Base-by-base conservation (phyloP, 2,329 filamentous ascomycete genomes). In the Penicillium olsonii region DNA sequence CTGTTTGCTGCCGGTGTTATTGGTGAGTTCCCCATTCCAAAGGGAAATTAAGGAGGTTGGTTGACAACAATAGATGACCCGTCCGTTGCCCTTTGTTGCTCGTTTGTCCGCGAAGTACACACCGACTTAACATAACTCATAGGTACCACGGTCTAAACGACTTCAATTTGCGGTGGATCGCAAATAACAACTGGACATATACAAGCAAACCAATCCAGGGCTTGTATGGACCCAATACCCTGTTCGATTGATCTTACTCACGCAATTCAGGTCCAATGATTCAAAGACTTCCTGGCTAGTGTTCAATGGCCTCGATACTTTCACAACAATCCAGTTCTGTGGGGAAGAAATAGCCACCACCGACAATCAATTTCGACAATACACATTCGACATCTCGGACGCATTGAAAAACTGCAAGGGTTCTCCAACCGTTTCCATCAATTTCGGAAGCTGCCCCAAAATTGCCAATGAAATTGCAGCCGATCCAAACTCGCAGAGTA, bases 291-390 rank as follows among this genome's bases (percentile, higher is more conserved):
- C 77, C 3, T 84, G 77, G 72, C 73, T 85, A 1, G 69, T 84
- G 0, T 85, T 85, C 67, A 77, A 85, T 48, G 83, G 83, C 6
- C 70, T 85, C 2, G 83, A 86, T 54, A 85, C 83, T 0, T 84
- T 84, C 56, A 72, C 81, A 5, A 77, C 76, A 9, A 76, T 86
- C 38, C 70, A 73, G 6, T 70, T 85, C 29, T 85, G 83, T 54
- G 77, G 74, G 0, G 63, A 79, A 18, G 68, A 75, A 44, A 74
- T 85, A 3, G 82, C 78, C 2, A 74, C 73, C 6, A 84, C 83
- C 0, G 75, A 84, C 58, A 85, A 85, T 52, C 83, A 85, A 60
- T 85, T 85, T 57, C 74, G 82, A 2, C 82, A 85, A 59, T 85
- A 82, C 64, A 75, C 74, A 34, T 84, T 84, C 50, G 77, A 85